Evolutionary conservation across 148 eudicot species (phyloP), one percentile per base, ranked within the genome.

Genomic region (Diospyros lotus): DNA sequence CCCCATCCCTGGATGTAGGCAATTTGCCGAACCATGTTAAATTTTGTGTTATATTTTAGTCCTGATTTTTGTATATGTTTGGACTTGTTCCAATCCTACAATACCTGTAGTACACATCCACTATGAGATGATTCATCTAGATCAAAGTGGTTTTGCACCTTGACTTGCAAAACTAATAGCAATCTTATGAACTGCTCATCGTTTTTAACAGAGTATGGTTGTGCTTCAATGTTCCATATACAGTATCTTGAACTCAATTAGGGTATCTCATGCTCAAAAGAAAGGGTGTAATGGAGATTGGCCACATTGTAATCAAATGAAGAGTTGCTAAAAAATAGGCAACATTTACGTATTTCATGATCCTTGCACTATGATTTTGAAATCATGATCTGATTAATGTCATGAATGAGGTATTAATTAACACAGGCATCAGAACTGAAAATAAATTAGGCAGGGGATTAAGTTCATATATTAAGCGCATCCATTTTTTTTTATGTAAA

Each of bases 81-180:
- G 28, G 28, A 28, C 0, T 0, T 0, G 15, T 64, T 2, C 11
- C n/a, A 64, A 13, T 41, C 11, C 48, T 64, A 3, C 12, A 4
- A 42, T n/a, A 4, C 54, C 17, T 72, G 28, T 28, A 28, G 28
- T 28, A 28, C 28, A 28, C 28, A 28, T 28, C 28, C 28, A 14
- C 9, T 61, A 48, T 1, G 53, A 62, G 67, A 61, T 73, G 67
- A 73, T 62, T 66, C 66, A 39, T 40, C 44, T 62, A 62, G 40
- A 6, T 55, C 28, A 13, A 54, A 70, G 8, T 54, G 48, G 39
- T 42, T 55, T 38, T 55, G 50, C 38, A 55, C 56, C 62, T 8
- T 15, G 39, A 8, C 39, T 70, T 12, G 43, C 54, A 70, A 70
- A 7, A 70, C 50, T 55, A 9, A 39, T 14, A 41, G 41, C 50